These are phyloP conservation scores for Kazachstania sp. DNA, from an alignment of 1,139 yeast genomes.

Conservation along the genomic window DNA sequence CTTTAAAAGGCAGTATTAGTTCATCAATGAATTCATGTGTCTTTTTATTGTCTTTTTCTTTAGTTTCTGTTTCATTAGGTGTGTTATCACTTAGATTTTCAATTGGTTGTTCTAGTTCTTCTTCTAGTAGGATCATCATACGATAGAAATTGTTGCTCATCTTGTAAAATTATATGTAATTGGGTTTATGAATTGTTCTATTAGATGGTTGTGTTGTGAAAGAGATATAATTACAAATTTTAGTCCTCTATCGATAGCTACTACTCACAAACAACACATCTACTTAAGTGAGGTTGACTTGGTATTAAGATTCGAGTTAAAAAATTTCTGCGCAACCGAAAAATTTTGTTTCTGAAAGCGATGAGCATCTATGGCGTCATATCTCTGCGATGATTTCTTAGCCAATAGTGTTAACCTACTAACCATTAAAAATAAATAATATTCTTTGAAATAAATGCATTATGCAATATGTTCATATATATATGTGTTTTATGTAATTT, in stretches of 20 bases:
- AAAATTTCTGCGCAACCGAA: too few species aligned
- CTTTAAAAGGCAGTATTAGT: constrained; percentile 29
- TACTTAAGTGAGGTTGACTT: too few species aligned
- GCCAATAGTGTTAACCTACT: too few species aligned
- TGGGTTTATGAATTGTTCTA: background rate
- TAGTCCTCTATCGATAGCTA: too few species aligned
- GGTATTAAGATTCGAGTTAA: too few species aligned
- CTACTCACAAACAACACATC: too few species aligned
- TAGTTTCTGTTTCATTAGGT: constrained; percentile 12
- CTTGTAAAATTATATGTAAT: background rate
- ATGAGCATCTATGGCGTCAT: too few species aligned
- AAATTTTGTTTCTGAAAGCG: too few species aligned
- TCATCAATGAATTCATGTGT: constrained; percentile 30
- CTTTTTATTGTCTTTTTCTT: constrained; percentile 11
- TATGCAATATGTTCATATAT: background rate
- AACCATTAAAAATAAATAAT: background rate
- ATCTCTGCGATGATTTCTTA: too few species aligned
- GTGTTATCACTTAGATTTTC: constrained; percentile 5
- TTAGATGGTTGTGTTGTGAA: too few species aligned
- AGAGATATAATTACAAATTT: too few species aligned
- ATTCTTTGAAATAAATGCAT: background rate
- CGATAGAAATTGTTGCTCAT: constrained; percentile 21
- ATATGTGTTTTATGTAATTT: background rate
- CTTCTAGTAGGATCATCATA: constrained; percentile 28
- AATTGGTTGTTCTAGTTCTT: constrained; percentile 13